These are phyloP conservation scores for Claviceps sp. DNA, from an alignment of 2,329 filamentous ascomycete genomes.

Conservation along the genomic window DNA sequence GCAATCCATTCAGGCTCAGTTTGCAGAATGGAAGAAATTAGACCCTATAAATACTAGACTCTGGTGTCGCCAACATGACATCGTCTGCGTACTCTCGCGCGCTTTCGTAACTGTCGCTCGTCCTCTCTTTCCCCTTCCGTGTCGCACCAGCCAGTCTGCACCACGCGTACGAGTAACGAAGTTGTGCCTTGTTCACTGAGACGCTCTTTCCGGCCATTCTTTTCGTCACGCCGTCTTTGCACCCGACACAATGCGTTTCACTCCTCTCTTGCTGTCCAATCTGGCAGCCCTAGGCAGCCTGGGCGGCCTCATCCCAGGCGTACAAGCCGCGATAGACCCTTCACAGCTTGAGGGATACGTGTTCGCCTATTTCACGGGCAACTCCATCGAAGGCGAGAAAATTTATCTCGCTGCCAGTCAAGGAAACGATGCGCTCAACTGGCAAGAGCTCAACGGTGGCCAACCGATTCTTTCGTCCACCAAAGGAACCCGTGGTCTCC, in stretches of 20 bases:
- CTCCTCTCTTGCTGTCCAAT: neutral
- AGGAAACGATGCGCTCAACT: conserved; percentile 1
- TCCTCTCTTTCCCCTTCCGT: neutral
- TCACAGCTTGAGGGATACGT: neutral
- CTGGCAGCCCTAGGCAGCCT: neutral
- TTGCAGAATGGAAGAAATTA: neutral
- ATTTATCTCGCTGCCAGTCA: neutral
- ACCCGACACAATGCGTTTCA: neutral
- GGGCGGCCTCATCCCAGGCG: neutral
- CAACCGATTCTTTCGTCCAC: neutral
- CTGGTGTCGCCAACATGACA: neutral
- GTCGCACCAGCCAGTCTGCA: neutral
- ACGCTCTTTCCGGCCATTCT: neutral
- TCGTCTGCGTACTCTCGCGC: too few species aligned
- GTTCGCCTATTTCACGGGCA: conserved; percentile 1
- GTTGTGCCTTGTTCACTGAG: too few species aligned
- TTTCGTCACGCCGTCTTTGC: neutral
- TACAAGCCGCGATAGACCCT: neutral
- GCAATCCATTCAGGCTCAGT: neutral
- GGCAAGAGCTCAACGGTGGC: neutral
- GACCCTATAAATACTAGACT: neutral
- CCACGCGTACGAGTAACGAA: neutral
- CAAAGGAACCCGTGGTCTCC: neutral
- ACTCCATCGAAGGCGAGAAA: conserved; percentile 1
- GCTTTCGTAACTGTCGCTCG: neutral